phyloP scores from a whole-genome alignment of 129 eudicot species.

The Pittosporum tobira region DNA sequence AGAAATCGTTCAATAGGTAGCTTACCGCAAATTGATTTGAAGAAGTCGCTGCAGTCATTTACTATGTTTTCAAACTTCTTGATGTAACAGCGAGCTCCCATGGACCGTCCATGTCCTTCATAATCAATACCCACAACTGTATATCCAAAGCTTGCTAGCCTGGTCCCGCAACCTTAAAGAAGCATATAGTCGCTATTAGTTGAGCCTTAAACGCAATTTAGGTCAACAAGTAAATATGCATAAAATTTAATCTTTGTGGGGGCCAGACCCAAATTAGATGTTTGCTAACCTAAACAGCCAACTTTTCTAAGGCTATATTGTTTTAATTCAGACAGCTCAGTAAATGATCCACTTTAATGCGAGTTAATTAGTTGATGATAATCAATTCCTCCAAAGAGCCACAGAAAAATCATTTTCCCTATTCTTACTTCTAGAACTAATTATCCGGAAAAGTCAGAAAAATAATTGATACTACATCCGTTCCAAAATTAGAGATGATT shows the following conservation, averaged over 20 bases:
- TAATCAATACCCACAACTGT: constrained; percentile 90
- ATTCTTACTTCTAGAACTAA: background rate
- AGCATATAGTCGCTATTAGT: constrained; percentile 4
- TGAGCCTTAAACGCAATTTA: background rate
- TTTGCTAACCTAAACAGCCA: constrained; percentile 45
- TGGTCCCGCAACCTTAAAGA: constrained; percentile 58
- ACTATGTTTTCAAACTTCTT: constrained; percentile 74
- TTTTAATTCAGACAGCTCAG: no score
- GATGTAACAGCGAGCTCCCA: constrained; percentile 96
- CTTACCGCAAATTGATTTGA: constrained; percentile 75
- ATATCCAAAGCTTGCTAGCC: constrained; percentile 73
- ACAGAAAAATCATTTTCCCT: background rate
- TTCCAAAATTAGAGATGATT: no score
- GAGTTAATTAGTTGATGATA: no score
- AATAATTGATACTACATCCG: no score
- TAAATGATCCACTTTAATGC: no score
- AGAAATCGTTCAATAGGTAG: background rate
- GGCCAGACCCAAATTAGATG: constrained; percentile 7
- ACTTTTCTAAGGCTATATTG: background rate
- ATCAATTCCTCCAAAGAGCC: no score
- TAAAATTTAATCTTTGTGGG: background rate
- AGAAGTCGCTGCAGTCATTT: constrained; percentile 61
- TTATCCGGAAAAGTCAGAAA: background rate
- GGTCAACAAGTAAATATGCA: background rate
- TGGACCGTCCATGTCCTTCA: constrained; percentile 94